A percentile compares a stretch with the other conserved stretches of the same genome.
These are phyloP conservation scores for Tulasnella calospora DNA, from an alignment of 768 basidiomycete species.

Conservation along the genomic window DNA sequence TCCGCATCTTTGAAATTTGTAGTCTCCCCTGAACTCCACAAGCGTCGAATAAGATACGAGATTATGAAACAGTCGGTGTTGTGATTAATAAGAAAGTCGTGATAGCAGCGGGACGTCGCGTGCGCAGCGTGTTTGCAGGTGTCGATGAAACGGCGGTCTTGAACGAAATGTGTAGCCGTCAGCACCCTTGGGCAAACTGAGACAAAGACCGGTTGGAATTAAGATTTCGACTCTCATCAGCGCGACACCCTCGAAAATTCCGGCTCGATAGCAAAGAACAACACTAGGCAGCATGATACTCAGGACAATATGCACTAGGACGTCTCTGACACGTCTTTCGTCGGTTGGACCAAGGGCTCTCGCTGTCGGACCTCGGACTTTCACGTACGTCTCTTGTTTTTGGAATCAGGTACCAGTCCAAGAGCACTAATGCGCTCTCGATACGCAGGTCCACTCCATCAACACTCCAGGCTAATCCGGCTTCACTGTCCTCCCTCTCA, in stretches of 20 bases:
- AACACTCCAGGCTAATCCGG: background rate
- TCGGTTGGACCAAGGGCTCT: background rate
- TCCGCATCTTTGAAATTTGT: background rate
- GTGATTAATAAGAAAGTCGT: background rate
- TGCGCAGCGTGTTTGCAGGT: background rate
- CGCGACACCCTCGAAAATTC: background rate
- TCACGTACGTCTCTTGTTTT: background rate
- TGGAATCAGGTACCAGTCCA: background rate
- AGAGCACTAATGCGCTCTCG: background rate
- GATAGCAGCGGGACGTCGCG: background rate
- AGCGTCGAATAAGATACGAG: too few species aligned
- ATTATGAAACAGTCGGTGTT: background rate
- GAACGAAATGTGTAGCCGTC: slow-evolving; percentile 2
- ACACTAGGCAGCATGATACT: background rate
- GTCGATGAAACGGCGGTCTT: background rate
- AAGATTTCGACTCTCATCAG: slow-evolving; percentile 13
- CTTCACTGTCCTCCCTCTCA: background rate
- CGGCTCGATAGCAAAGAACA: background rate
- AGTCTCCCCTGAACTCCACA: background rate
- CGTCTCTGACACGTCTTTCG: background rate
- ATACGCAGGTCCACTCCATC: background rate
- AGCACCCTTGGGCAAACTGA: background rate
- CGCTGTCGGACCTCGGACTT: background rate
- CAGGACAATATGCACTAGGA: slow-evolving; percentile 1
- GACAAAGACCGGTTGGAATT: background rate